A percentile compares a stretch with the other conserved stretches of the same genome.
These are phyloP conservation scores for Bothriochloa decipiens DNA, from an alignment of 176 grass and related monocot species.

Conservation along the genomic window DNA sequence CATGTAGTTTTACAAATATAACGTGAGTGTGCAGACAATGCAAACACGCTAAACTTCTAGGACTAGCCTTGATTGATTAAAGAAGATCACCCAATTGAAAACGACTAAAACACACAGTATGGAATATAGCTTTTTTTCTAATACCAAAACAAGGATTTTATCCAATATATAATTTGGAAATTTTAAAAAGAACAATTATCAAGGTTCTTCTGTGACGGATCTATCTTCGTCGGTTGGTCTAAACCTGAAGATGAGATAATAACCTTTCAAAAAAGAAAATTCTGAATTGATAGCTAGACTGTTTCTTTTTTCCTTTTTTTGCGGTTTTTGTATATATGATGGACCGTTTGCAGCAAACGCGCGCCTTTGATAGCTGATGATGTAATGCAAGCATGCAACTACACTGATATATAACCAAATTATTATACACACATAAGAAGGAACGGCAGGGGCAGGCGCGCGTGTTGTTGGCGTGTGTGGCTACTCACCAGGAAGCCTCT, in stretches of 20 bases:
- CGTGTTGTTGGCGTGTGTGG: not conserved
- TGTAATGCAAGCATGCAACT: too few relatives aligned
- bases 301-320: not conserved
- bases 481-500: constrained; percentile 81
- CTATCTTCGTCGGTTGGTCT: constrained; percentile 36
- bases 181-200: not conserved
- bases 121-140: not conserved
- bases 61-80: not conserved
- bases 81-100: constrained; percentile 36
- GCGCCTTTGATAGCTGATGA: too few relatives aligned
- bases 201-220: constrained; percentile 22
- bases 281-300: not conserved
- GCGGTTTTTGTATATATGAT: too few relatives aligned
- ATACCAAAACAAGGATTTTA: not conserved
- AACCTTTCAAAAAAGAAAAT: not conserved
- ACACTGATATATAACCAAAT: too few relatives aligned
- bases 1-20: not conserved
- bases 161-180: not conserved
- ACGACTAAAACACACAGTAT: constrained; percentile 8
- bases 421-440: not conserved
- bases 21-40: constrained; percentile 6
- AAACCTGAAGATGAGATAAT: constrained; percentile 37
- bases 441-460: not conserved
- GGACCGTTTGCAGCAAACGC: too few relatives aligned
- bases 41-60: not conserved